Percentiles rank a stretch among this genome's conserved stretches.
Conservation (phyloP, 1,284 basidiomycete species). For the Ceratobasidium sp. region DNA sequence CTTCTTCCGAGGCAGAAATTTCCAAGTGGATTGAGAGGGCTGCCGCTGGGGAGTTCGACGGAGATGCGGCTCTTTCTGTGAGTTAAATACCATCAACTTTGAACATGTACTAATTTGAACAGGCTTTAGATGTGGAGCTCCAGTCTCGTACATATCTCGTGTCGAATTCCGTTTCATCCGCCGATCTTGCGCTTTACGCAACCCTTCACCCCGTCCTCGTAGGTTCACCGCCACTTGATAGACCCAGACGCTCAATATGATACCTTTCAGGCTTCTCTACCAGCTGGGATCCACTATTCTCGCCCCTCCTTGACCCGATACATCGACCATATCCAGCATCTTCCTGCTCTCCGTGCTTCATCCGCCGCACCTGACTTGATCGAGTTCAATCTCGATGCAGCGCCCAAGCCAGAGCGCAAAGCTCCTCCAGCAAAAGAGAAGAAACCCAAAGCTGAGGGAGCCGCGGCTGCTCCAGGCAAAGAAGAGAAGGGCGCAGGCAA, state of each 20-base stretch:
- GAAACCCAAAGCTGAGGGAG: constrained; percentile 76
- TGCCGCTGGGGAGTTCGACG: constrained; percentile 39
- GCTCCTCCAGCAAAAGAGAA: constrained; percentile 77
- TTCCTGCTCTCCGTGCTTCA: constrained; percentile 71
- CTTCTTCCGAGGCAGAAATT: constrained; percentile 36
- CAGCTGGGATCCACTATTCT: constrained; percentile 76
- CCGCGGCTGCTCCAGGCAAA: constrained; percentile 55
- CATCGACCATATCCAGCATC: constrained; percentile 91
- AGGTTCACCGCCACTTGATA: constrained; percentile 55
- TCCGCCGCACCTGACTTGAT: constrained; percentile 68
- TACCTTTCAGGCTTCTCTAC: constrained; percentile 70
- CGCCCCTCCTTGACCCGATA: constrained; percentile 89
- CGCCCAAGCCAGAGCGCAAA: constrained; percentile 81
- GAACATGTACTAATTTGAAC: background rate
- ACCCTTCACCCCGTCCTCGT: constrained; percentile 76
- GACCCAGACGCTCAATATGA: background rate
- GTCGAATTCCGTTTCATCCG: constrained; percentile 59
- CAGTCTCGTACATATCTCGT: constrained; percentile 63
- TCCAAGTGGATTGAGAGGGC: constrained; percentile 43
- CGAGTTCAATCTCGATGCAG: constrained; percentile 68
- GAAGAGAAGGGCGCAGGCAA: constrained; percentile 61
- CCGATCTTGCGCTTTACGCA: constrained; percentile 63
- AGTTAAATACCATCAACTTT: background rate
- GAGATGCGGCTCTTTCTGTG: constrained; percentile 31
- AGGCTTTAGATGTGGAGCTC: constrained; percentile 62